Evolutionary conservation across 345 rosid species (phyloP), one percentile per base, ranked within the genome.

Genomic region (Corchorus capsularis): DNA sequence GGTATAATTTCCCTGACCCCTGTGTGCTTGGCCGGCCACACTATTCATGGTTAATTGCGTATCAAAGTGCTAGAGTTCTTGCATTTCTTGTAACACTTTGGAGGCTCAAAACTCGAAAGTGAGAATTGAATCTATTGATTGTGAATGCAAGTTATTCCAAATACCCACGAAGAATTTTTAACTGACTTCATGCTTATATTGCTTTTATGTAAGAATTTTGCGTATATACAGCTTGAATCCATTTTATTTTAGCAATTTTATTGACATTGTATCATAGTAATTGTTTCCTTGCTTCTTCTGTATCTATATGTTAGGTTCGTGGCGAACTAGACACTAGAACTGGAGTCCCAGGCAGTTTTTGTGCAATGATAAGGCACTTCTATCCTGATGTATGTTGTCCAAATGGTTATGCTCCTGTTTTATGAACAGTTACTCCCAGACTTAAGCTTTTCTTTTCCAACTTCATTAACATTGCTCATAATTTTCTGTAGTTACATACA

Each of bases 261-360:
- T 59, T 56, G 61, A 56, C 10, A 16, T 16, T 6, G 1, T 56
- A n/a, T 56, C 7, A 4, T 41, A 0, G 8, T 34, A 19, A n/a
- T 17, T 34, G 12, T 49, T 57, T 72, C 67, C 83, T 63, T 71
- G 78, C 46, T 22, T 14, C 62, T 62, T 47, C 16, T 49, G 45
- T 20, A 16, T 63, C 64, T 66, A 19, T 73, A 63, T 66, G 62
- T 60, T 82, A 93, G 99, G 85, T 93, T 79, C 93, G 85, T 82
- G 97, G 97, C 77, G 99, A 91, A 83, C 88, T 93, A 20, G 99
- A 96, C 81, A 91, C 98, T 12, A 92, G 81, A 86, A 52, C 77
- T 70, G 97, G 98, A 13, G 75, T 83, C 13, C 98, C 98, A 1
- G 84, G 77, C 75, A 84, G 81, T 82, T 77, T 85, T 53, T 78